Percentiles rank a stretch among this genome's conserved stretches.
Evolutionary conservation across 208 protist genomes (phyloP).

Genomic region (Trypanosoma congolense): DNA sequence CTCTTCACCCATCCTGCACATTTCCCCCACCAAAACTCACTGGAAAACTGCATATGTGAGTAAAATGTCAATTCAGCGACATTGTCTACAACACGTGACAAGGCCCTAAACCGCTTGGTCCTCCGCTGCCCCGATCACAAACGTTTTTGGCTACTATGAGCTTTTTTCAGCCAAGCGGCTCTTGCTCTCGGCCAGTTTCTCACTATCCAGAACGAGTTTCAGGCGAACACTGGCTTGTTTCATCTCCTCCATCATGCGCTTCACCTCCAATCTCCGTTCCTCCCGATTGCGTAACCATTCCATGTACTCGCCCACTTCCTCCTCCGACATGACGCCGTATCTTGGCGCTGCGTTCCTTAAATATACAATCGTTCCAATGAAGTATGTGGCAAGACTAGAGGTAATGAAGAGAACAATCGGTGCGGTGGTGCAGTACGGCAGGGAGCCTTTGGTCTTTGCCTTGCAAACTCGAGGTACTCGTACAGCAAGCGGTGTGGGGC

Average conservation of each 20-base stretch:
- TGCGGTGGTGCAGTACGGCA: slow-evolving; percentile 42
- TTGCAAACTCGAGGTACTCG: slow-evolving; percentile 59
- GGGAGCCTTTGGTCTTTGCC: slow-evolving; percentile 26
- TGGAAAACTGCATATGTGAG: too few relatives aligned
- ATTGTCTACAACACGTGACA: too few relatives aligned
- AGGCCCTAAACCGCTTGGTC: too few relatives aligned
- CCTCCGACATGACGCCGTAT: slow-evolving; percentile 69
- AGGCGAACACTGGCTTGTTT: slow-evolving; percentile 46
- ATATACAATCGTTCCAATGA: slow-evolving; percentile 46
- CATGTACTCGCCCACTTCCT: slow-evolving; percentile 75
- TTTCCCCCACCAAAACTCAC: too few relatives aligned
- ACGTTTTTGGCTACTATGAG: too few relatives aligned
- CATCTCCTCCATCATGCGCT: slow-evolving; percentile 39
- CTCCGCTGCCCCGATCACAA: too few relatives aligned
- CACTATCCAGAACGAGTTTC: slow-evolving; percentile 31
- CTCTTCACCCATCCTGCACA: too few relatives aligned
- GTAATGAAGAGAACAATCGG: slow-evolving; percentile 54
- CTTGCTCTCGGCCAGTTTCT: too few relatives aligned
- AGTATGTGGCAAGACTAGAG: slow-evolving; percentile 49
- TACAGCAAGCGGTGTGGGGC: slow-evolving; percentile 32
- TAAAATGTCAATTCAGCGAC: too few relatives aligned
- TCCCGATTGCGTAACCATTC: slow-evolving; percentile 44
- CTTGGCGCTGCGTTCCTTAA: slow-evolving; percentile 65
- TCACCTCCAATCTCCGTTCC: slow-evolving; percentile 36
- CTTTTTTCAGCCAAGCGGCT: too few relatives aligned